A percentile compares a stretch with the other conserved stretches of the same genome.
Conservation (phyloP, 768 basidiomycete species). For the Saitozyma sp. region DNA sequence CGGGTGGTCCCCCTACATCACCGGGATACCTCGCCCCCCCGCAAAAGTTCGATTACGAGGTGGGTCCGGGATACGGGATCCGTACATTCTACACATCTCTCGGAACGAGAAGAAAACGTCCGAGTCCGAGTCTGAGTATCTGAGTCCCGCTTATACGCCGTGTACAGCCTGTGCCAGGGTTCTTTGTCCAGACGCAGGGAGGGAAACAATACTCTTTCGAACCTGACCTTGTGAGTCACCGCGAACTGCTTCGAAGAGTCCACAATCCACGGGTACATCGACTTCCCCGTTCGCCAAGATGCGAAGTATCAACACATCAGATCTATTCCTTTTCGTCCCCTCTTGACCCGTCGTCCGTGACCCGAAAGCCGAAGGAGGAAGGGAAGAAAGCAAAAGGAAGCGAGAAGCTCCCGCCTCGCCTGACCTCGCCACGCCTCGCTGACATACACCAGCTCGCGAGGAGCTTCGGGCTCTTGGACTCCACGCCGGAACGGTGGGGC, state of each 20-base stretch:
- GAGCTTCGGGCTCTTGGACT: conserved; percentile 43
- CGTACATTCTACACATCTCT: not conserved
- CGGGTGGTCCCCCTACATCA: conserved; percentile 26
- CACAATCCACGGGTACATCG: too few relatives aligned
- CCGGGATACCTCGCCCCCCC: conserved; percentile 25
- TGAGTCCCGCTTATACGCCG: conserved; percentile 4
- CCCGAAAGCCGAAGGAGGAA: too few relatives aligned
- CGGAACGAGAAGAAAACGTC: too few relatives aligned
- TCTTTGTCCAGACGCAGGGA: conserved; percentile 1
- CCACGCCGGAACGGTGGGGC: conserved; percentile 34
- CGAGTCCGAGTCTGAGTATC: not conserved
- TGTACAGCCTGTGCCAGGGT: conserved; percentile 3
- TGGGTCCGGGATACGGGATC: conserved; percentile 14
- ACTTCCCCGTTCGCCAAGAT: too few relatives aligned
- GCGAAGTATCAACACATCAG: too few relatives aligned
- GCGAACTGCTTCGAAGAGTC: too few relatives aligned
- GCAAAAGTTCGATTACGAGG: conserved; percentile 35
- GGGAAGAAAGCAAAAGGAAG: too few relatives aligned
- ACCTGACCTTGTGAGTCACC: conserved; percentile 7
- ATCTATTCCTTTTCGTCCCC: too few relatives aligned
- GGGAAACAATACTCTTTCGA: conserved; percentile 1
- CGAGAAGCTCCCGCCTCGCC: too few relatives aligned
- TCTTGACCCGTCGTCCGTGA: too few relatives aligned
- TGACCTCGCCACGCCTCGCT: too few relatives aligned
- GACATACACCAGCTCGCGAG: conserved; percentile 24